A percentile compares a stretch with the other conserved stretches of the same genome.
These are phyloP conservation scores for Russula sp. DNA, from an alignment of 768 basidiomycete species.

Conservation along the genomic window DNA sequence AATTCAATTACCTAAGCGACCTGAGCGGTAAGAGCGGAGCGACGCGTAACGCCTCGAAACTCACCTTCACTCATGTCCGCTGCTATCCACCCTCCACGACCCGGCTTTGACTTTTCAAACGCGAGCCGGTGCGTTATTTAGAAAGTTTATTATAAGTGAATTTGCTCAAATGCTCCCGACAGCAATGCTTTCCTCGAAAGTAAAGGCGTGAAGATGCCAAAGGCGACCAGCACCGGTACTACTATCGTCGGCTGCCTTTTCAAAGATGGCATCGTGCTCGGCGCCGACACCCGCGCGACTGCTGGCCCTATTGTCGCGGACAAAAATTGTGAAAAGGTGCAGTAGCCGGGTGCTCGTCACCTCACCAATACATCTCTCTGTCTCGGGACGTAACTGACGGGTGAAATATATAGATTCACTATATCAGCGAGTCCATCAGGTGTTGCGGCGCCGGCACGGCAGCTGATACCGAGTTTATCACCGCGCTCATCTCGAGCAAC, in stretches of 20 bases:
- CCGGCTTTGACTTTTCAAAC: conserved; percentile 80
- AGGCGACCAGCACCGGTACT: conserved; percentile 89
- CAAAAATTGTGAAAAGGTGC: conserved; percentile 99
- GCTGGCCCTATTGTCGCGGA: conserved; percentile 93
- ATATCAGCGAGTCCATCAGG: conserved; percentile 88
- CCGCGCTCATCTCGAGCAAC: conserved; percentile 92
- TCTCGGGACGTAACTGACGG: conserved; percentile 1
- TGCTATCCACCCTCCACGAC: conserved; percentile 37
- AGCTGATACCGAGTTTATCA: conserved; percentile 96
- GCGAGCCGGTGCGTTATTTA: conserved; percentile 46
- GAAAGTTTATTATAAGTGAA: not conserved
- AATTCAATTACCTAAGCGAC: conserved; percentile 4
- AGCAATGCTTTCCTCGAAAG: conserved; percentile 70
- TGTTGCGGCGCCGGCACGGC: conserved; percentile 99
- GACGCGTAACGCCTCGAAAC: conserved; percentile 19
- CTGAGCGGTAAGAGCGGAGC: not conserved
- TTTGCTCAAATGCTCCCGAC: not conserved
- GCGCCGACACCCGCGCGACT: conserved; percentile 95
- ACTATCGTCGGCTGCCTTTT: conserved; percentile 97
- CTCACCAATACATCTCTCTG: not conserved
- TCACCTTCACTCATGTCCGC: conserved; percentile 35
- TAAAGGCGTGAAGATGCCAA: conserved; percentile 69
- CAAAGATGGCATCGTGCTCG: conserved; percentile 87
- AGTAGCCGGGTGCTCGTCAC: not conserved
- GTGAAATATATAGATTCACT: conserved; percentile 73